Evolutionary conservation across 192 early-diverging fungal genomes (phyloP), one percentile per base, ranked within the genome.

Genomic region (Rhizophagus prolifer): DNA sequence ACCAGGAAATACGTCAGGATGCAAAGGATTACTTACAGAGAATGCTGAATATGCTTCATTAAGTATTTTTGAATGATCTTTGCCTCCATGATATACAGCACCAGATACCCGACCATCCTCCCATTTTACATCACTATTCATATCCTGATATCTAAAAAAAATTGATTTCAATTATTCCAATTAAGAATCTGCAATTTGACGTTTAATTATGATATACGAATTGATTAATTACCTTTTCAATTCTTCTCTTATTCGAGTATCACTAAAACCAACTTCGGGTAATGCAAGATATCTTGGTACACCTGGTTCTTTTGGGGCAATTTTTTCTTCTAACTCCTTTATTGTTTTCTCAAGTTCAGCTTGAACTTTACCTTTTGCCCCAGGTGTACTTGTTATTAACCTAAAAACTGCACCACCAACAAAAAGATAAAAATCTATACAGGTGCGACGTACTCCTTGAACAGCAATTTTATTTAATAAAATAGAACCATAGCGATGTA

Each of bases 1-100:
- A 31, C 95, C 95, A 1, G 96, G 96, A 86, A 97, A 99, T 64
- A 97, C 88, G 62, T 95, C 95, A 3, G 97, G 95, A 76, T 99
- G 97, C 59, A 99, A 87, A 12, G 96, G 96, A 78, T 98, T 98
- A 64, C 92, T 80, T 31, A 93, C 81, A 13, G 90, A 88, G 79
- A 95, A 98, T 82, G 92, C 88, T 19, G 86, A 84, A 80, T 94
- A 98, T 7, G 96, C 95, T 72, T 93, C 86, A 47, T 90, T 92
- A 9, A 90, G 83, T 6, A 97, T 81, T 60, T 85, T 78, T 3
- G 88, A 89, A n/a, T 97, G 85, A 58, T 92, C 90, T 58, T 93
- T 90, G 69, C 94, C 95, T 78, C 95, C 95, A 80, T 98, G 95
- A 83, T 98, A 98, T 50, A 98, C 90, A 6, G 94, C 91, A 30